These are phyloP conservation scores for Trypanosoma theileri DNA, from an alignment of 208 protist genomes.

Conservation along the genomic window DNA sequence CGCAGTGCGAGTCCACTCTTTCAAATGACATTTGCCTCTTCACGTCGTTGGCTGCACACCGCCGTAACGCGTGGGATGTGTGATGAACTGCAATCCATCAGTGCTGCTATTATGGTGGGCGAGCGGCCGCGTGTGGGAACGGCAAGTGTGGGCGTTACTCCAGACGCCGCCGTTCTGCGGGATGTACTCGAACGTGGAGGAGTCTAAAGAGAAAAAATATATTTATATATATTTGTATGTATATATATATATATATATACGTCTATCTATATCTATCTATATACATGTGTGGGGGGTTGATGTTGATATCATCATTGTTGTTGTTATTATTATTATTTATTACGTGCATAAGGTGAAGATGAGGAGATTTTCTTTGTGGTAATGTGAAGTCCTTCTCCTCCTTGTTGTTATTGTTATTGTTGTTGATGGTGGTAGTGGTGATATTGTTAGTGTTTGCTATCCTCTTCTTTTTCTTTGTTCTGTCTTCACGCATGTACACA, in stretches of 20 bases:
- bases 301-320: too few species aligned
- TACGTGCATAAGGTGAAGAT: too few species aligned
- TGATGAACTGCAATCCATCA: constrained; percentile 83
- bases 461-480: neutral
- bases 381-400: too few species aligned
- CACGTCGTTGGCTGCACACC: constrained; percentile 82
- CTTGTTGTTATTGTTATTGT: too few species aligned
- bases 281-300: too few species aligned
- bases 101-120: constrained; percentile 90
- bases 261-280: too few species aligned
- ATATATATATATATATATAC: too few species aligned
- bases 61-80: constrained; percentile 73
- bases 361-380: too few species aligned
- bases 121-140: constrained; percentile 85
- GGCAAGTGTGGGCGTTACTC: constrained; percentile 59
- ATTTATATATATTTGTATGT: too few species aligned
- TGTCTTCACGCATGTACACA: constrained; percentile 5
- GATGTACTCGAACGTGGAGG: constrained; percentile 67
- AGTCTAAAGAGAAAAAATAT: neutral
- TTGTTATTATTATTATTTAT: too few species aligned
- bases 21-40: constrained; percentile 92
- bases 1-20: constrained; percentile 87
- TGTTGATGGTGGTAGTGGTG: too few species aligned
- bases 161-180: constrained; percentile 56
- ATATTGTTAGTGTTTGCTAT: constrained; percentile 8